Percentiles rank a stretch among this genome's conserved stretches.
Conservation (phyloP, 306 rosid species). For the Pachyrhizus erosus region DNA sequence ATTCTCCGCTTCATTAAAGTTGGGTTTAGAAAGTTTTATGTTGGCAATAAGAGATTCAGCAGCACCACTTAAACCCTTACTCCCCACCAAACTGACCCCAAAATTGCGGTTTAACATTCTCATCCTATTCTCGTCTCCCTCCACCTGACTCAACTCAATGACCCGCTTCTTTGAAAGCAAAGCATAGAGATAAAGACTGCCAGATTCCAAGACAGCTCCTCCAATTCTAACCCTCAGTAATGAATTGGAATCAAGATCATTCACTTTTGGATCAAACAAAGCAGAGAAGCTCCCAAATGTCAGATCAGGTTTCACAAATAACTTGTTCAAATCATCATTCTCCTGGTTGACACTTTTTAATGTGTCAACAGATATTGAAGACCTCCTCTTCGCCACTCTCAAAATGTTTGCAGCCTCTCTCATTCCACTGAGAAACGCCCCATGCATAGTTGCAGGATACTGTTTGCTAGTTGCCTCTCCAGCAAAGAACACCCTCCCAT, state of each 20-base stretch:
- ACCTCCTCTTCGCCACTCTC: slow-evolving; percentile 72
- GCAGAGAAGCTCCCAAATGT: slow-evolving; percentile 72
- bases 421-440: slow-evolving; percentile 92
- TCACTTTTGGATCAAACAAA: slow-evolving; percentile 65
- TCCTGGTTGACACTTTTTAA: slow-evolving; percentile 34
- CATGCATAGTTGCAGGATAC: slow-evolving; percentile 96
- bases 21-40: slow-evolving; percentile 58
- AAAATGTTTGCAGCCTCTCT: slow-evolving; percentile 93
- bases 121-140: slow-evolving; percentile 66
- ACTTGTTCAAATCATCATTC: slow-evolving; percentile 54
- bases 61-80: slow-evolving; percentile 60
- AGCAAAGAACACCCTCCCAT: slow-evolving; percentile 84
- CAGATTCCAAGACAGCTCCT: slow-evolving; percentile 45
- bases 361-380: slow-evolving; percentile 41
- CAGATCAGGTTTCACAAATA: slow-evolving; percentile 69
- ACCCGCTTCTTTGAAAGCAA: slow-evolving; percentile 61
- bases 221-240: slow-evolving; percentile 69
- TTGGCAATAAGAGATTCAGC: slow-evolving; percentile 62
- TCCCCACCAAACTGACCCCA: slow-evolving; percentile 77
- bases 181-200: slow-evolving; percentile 60
- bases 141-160: slow-evolving; percentile 62
- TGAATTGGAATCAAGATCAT: slow-evolving; percentile 60
- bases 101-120: slow-evolving; percentile 58
- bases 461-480: slow-evolving; percentile 92
- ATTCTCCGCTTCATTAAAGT: slow-evolving; percentile 39